Evolutionary conservation across 306 rosid genomes (phyloP).

Genomic region (Acmispon strigosus): DNA sequence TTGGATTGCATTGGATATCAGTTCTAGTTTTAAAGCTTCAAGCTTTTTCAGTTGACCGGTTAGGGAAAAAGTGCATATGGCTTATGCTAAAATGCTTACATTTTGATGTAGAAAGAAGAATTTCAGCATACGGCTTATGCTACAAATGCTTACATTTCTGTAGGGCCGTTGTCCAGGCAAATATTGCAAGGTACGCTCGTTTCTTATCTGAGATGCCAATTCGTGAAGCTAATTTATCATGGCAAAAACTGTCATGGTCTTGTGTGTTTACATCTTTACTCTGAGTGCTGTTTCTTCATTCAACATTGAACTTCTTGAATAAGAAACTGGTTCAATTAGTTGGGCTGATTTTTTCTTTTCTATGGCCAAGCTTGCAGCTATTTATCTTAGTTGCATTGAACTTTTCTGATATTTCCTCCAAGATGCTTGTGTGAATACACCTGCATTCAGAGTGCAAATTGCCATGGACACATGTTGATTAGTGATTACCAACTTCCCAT

Average conservation of each 20-base stretch:
- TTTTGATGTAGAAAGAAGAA: slow-evolving; percentile 80
- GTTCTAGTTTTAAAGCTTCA: neutral
- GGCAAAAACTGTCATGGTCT: neutral
- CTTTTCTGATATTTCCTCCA: neutral
- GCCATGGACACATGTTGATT: slow-evolving; percentile 1
- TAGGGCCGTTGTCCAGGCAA: slow-evolving; percentile 68
- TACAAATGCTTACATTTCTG: slow-evolving; percentile 72
- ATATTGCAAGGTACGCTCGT: slow-evolving; percentile 57
- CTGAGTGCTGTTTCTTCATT: neutral
- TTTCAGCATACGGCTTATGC: slow-evolving; percentile 92
- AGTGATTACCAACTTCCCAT: neutral
- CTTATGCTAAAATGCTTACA: too few species aligned
- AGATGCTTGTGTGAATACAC: slow-evolving; percentile 5
- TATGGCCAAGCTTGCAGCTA: neutral
- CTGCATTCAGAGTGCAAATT: neutral
- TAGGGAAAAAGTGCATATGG: slow-evolving; percentile 9
- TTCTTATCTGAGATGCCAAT: slow-evolving; percentile 5
- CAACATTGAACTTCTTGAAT: neutral
- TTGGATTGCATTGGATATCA: neutral
- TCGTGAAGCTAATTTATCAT: slow-evolving; percentile 2
- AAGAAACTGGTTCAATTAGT: neutral
- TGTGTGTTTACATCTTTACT: neutral
- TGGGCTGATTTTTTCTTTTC: slow-evolving; percentile 2
- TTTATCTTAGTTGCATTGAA: neutral
- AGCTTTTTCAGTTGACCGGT: neutral